phyloP scores from a whole-genome alignment of 108 stramenopile genomes.

The Pseudonitzschia pungens region DNA sequence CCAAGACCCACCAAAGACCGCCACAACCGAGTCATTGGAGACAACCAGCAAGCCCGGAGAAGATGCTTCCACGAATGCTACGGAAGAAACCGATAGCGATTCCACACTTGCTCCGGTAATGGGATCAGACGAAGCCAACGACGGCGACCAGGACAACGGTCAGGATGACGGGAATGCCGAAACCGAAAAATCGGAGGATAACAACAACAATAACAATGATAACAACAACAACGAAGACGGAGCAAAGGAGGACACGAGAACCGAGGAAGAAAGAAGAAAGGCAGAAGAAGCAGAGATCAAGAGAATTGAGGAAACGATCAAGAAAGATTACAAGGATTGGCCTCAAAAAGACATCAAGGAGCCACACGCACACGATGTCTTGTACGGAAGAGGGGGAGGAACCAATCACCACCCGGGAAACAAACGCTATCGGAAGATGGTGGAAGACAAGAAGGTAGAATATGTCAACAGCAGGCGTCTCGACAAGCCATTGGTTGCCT shows the following conservation, averaged over 20 bases:
- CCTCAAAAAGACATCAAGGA: conserved; percentile 63
- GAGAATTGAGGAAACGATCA: too few species aligned
- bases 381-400: conserved; percentile 83
- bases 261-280: conserved; percentile 16
- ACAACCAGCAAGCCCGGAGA: neutral
- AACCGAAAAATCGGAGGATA: too few species aligned
- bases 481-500: conserved; percentile 83
- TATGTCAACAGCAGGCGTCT: conserved; percentile 78
- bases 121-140: conserved; percentile 3
- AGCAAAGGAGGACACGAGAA: conserved; percentile 15
- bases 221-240: neutral
- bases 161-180: conserved; percentile 21
- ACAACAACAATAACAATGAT: neutral
- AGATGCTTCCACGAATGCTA: conserved; percentile 3
- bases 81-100: neutral
- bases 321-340: conserved; percentile 48
- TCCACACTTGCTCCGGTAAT: neutral
- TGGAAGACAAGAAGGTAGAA: conserved; percentile 72
- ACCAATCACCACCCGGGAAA: conserved; percentile 89
- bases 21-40: neutral
- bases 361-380: conserved; percentile 76
- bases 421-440: conserved; percentile 78
- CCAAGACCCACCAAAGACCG: neutral
- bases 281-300: conserved; percentile 17
- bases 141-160: neutral